Evolutionary conservation across 768 basidiomycete genomes (phyloP), one percentile per base, ranked within the genome.

Genomic region (Leccinum arenicola): DNA sequence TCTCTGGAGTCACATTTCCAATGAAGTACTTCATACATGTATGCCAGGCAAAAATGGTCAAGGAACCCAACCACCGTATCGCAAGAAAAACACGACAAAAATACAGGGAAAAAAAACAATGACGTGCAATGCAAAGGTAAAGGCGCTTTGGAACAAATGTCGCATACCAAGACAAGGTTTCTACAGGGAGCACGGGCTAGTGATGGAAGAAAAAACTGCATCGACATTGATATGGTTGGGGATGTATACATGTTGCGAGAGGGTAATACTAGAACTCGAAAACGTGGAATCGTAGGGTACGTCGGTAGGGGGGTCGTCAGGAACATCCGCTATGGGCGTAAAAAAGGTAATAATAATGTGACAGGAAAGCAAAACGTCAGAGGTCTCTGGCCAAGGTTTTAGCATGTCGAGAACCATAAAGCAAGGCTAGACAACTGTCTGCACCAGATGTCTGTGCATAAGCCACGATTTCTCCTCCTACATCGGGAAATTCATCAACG

Each of bases 231-330:
- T 19, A 45, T 45, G 43, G 19, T 45, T 45, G 43, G n/a, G 43
- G 11, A 43, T 45, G 43, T 45, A 45, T 45, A 45, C 43, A 45
- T 45, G 43, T 45, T 45, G 43, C 43, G 43, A 45, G 43, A 45
- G 43, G 43, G 43, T 45, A 45, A 19, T 45, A 45, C 54, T 65
- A 61, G 9, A 40, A 35, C 31, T 43, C 19, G 10, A 45, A 36
- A 52, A 55, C 31, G 43, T 31, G 25, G n/a, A 43, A 12, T 45
- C 50, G 47, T 61, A 60, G 45, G 57, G 45, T 55, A 47, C 43
- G 43, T 52, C 21, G 21, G 23, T 27, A 61, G 21, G 48, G 59
- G 38, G n/a, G 19, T 45, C 17, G 15, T 55, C 53, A 33, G 50
- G 52, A 35, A 35, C 9, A 11, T 56, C 53, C 11, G 19, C 43